phyloP scores from a whole-genome alignment of 2,329 filamentous ascomycete species.

The Fonsecaea erecta region DNA sequence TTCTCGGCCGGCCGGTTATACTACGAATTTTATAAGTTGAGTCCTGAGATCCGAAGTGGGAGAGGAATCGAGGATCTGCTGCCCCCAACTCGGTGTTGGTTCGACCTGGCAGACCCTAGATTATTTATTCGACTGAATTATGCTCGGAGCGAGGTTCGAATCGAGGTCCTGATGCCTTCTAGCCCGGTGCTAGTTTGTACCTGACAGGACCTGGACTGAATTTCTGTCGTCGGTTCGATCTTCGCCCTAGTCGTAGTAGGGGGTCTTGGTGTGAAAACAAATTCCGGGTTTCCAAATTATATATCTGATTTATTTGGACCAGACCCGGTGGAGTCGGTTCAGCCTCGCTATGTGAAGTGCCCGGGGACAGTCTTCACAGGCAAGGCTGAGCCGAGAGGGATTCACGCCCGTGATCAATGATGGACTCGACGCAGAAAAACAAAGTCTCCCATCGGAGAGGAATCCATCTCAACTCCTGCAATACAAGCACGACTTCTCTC shows the following conservation, averaged over 20 bases:
- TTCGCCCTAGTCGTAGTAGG: background rate
- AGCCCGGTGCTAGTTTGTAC: background rate
- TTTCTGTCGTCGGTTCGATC: background rate
- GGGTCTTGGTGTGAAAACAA: background rate
- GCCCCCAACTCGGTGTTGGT: background rate
- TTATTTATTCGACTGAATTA: background rate
- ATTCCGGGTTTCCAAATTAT: background rate
- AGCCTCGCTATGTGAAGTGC: background rate
- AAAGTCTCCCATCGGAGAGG: background rate
- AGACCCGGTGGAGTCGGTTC: background rate
- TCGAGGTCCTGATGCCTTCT: conserved; percentile 7
- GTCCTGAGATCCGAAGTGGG: background rate
- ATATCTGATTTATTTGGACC: background rate
- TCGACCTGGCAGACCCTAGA: background rate
- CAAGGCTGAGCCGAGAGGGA: background rate
- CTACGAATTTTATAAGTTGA: background rate
- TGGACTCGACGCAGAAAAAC: background rate
- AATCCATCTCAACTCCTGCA: background rate
- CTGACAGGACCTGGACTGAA: background rate
- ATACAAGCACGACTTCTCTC: too few species aligned
- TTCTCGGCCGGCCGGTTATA: too few species aligned
- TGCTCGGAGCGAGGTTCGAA: conserved; percentile 1
- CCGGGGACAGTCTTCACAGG: background rate
- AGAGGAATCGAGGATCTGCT: too few species aligned
- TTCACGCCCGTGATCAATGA: background rate